phyloP scores from a whole-genome alignment of 2,329 filamentous ascomycete genomes.

The Lizonia empirigonia region DNA sequence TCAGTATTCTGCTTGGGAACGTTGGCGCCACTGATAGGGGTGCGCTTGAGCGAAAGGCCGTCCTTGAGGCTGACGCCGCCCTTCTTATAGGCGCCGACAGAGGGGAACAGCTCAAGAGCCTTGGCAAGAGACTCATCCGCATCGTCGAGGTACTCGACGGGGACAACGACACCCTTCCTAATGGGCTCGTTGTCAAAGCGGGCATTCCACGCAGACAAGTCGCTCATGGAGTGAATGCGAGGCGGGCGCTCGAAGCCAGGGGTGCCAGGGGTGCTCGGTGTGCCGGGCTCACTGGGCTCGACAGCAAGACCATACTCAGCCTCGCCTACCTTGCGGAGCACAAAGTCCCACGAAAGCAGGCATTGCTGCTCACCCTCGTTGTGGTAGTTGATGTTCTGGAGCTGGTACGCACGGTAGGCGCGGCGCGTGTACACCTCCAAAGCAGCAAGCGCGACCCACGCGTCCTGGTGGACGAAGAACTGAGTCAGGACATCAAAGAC shows the following conservation, averaged over 20 bases:
- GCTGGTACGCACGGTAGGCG: slow-evolving; percentile 92
- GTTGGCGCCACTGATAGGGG: slow-evolving; percentile 49
- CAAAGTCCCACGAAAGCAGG: slow-evolving; percentile 91
- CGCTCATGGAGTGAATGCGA: slow-evolving; percentile 91
- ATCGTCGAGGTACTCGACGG: slow-evolving; percentile 92
- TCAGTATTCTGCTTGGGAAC: slow-evolving; percentile 63
- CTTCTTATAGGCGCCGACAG: slow-evolving; percentile 61
- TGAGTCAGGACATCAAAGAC: slow-evolving; percentile 94
- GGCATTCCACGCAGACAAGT: slow-evolving; percentile 85
- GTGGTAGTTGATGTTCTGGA: slow-evolving; percentile 89
- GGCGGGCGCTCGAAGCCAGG: slow-evolving; percentile 71
- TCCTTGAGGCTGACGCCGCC: slow-evolving; percentile 50
- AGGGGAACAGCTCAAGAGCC: slow-evolving; percentile 82
- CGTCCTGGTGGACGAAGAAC: slow-evolving; percentile 93
- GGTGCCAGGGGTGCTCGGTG: slow-evolving; percentile 66
- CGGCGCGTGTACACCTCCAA: slow-evolving; percentile 96
- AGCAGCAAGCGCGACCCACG: slow-evolving; percentile 91
- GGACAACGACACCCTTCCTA: slow-evolving; percentile 92
- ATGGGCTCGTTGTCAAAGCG: slow-evolving; percentile 74
- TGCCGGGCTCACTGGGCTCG: slow-evolving; percentile 78
- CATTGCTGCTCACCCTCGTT: slow-evolving; percentile 77
- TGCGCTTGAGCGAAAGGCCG: slow-evolving; percentile 68
- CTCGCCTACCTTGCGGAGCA: slow-evolving; percentile 89
- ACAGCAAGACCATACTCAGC: slow-evolving; percentile 85
- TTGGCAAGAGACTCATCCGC: slow-evolving; percentile 84